A percentile compares a stretch with the other conserved stretches of the same genome.
Conservation (phyloP, 176 grass and related monocot genomes). For the Ananas comosus region DNA sequence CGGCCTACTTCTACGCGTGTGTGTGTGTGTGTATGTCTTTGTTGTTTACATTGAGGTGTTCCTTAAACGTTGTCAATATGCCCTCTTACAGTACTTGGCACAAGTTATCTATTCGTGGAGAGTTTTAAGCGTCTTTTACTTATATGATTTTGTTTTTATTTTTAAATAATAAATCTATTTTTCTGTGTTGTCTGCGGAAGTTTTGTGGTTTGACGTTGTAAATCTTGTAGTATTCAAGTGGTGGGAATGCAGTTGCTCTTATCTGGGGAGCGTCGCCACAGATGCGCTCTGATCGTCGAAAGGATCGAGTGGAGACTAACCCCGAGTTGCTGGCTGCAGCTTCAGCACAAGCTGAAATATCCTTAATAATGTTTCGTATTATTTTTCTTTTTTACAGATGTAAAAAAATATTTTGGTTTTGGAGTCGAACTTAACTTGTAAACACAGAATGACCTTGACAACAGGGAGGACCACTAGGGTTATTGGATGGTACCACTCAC, state of each 20-base stretch:
- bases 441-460: slow-evolving; percentile 60
- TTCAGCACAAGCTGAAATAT: slow-evolving; percentile 86
- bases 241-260: slow-evolving; percentile 40
- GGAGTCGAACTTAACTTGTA: slow-evolving; percentile 37
- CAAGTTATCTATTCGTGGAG: too few relatives aligned
- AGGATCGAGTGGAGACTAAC: slow-evolving; percentile 98
- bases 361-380: slow-evolving; percentile 24
- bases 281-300: slow-evolving; percentile 93
- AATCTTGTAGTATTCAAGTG: slow-evolving; percentile 34
- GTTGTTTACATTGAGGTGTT: too few relatives aligned
- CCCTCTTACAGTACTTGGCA: too few relatives aligned
- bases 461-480: slow-evolving; percentile 83
- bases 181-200: neutral
- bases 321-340: slow-evolving; percentile 85
- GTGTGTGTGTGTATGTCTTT: too few relatives aligned
- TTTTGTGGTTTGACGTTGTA: slow-evolving; percentile 9
- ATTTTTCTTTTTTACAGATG: slow-evolving; percentile 5
- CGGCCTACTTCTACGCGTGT: too few relatives aligned
- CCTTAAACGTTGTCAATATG: too few relatives aligned
- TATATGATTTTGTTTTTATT: neutral
- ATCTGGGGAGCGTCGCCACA: slow-evolving; percentile 98
- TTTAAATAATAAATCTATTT: neutral
- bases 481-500: slow-evolving; percentile 98
- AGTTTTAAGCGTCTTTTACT: too few relatives aligned
- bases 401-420: slow-evolving; percentile 21